A percentile compares a stretch with the other conserved stretches of the same genome.
Evolutionary conservation across 352 stramenopile species (phyloP).

Genomic region (Globisporangium acanthophoron): DNA sequence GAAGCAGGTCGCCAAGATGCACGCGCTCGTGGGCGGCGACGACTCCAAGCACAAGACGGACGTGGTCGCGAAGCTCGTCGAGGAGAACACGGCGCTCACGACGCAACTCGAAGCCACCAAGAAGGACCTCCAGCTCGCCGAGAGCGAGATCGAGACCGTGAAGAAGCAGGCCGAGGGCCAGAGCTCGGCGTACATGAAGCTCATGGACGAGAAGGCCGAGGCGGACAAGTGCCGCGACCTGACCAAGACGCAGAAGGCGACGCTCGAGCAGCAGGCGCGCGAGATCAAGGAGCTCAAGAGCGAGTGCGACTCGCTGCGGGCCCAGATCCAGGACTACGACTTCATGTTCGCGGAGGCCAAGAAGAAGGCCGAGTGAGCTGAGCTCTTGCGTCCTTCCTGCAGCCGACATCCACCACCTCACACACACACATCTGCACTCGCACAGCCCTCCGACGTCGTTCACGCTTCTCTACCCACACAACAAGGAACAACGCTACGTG

Average conservation of each 20-base stretch:
- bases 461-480: neutral
- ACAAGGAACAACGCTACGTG: neutral
- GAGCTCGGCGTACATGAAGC: conserved; percentile 75
- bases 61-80: conserved; percentile 44
- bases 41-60: conserved; percentile 30
- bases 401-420: neutral
- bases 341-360: conserved; percentile 88
- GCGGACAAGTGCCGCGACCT: conserved; percentile 44
- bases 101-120: conserved; percentile 27
- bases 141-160: conserved; percentile 43
- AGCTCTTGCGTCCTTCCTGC: neutral
- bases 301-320: conserved; percentile 69
- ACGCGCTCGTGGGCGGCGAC: conserved; percentile 29
- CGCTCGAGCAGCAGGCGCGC: conserved; percentile 35
- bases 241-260: conserved; percentile 33
- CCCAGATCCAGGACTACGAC: conserved; percentile 84
- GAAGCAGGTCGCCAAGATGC: conserved; percentile 64
- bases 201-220: conserved; percentile 71
- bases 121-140: conserved; percentile 40
- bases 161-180: conserved; percentile 79
- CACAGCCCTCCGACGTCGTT: neutral
- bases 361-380: conserved; percentile 68
- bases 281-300: conserved; percentile 45
- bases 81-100: conserved; percentile 54
- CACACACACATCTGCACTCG: neutral